Base-by-base conservation (phyloP, 805 yeast genomes). In the Candida alai region DNA sequence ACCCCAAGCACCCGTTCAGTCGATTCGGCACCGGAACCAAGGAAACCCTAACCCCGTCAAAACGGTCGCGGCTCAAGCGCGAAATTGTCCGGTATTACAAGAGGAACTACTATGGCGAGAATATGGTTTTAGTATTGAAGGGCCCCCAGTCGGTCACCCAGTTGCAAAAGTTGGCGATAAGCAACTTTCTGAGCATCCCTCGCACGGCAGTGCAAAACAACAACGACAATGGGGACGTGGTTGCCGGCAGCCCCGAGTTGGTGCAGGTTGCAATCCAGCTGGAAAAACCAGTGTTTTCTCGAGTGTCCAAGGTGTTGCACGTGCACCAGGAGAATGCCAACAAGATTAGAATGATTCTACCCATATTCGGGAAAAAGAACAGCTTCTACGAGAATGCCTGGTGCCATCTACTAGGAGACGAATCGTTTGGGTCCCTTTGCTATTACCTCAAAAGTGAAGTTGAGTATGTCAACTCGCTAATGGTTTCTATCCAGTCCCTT, bases 71-170 rank as follows among this genome's bases (percentile, higher is more conserved):
- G 34, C 42, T 78, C 6, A 60, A 52, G 39, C 51, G 48, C 1
- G 47, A 57, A 10, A 43, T 80, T 13, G 28, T 44, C 3, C 39
- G 48, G 1, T 77, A 73, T 48, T 76, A 62, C 43, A 39, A 58
- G 2, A 38, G 45, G 0, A 50, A 72, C 37, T 84, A 67, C 43
- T 35, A 41, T 8, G 62, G 81, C 1, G 56, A 60, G 1, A 77
- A 68, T 27, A 73, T 78, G 74, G 58, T 78, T 0, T 33, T 83
- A 16, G 85, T 80, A 2, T 43, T 84, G 4, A 67, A 73, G 44
- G 82, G 89, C 0, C 79, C 88, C 0, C 84, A 80, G 37, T 76
- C 89, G 0, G 43, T 81, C 21, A 78, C 78, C 42, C 54, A 60
- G 17, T 50, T 84, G 22, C 74, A 72, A 27, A 80, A 74, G 44